Base-by-base conservation (phyloP, 73 alveolate genomes). In the Stentor roeselii region DNA sequence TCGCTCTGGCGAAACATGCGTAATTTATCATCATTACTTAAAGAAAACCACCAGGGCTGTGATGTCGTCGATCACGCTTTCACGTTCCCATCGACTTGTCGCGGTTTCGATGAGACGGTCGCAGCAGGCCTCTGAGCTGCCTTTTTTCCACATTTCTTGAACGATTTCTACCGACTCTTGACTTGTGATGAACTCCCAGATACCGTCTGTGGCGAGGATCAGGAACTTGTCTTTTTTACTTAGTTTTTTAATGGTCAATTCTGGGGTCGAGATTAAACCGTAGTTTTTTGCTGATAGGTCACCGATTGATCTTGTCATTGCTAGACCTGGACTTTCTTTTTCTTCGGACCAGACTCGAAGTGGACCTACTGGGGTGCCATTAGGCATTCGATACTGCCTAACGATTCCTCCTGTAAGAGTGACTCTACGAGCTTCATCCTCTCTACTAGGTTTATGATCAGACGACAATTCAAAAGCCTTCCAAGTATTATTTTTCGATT, bases 361-460 rank as follows among this genome's bases (percentile, higher is more conserved):
- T 34, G 96, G 96, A 40, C 93, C 93, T 84, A 87, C 78, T 30
- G 89, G 91, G 40, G 34, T 78, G 30, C 85, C 84, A 75, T 87
- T 78, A 76, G 60, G 84, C 3, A 78, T 86, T 60, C 82, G 59
- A 42, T 86, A 91, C 1, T 98, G 95, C 78, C 93, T 98, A 34
- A 97, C 92, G 75, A 97, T 93, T 3, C 99, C 99, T 38, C 93
- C 92, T 67, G 83, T 40, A 2, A 86, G 75, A 59, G 84, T 42
- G 27, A 97, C 96, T 84, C 99, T 86, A 76, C 88, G 96, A 3
- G 91, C 90, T 87, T 97, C 99, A 88, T 97, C 99, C 58, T 86
- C 89, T 15, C 83, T 86, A 39, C 91, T 95, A 14, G 99, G 99
- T 80, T 96, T 97, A 87, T 97, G 99, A 92, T 97, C 99, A 36